A percentile compares a stretch with the other conserved stretches of the same genome.
phyloP scores from a whole-genome alignment of 441 rosid species.

The Rhodomyrtus psidioides region DNA sequence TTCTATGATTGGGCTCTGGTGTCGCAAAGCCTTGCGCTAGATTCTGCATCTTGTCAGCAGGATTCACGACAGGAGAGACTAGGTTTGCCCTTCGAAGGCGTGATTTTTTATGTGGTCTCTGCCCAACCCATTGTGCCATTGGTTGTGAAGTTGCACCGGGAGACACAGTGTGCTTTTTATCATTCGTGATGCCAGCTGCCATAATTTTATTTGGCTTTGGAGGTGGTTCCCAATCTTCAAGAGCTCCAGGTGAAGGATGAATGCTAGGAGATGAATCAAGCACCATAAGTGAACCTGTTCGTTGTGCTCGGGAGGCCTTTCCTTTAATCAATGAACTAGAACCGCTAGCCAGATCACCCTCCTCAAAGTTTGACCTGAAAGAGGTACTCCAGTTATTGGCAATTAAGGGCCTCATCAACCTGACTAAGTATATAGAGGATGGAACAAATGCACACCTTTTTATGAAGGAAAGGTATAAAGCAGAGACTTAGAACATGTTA shows the following conservation, averaged over 20 bases:
- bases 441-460: not conserved
- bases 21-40: not conserved
- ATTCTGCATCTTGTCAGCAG: not conserved
- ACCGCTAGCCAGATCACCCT: not conserved
- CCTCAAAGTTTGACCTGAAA: constrained; percentile 5
- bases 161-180: not conserved
- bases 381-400: not conserved
- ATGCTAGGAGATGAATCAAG: constrained; percentile 4
- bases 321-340: constrained; percentile 2
- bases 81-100: constrained; percentile 8
- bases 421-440: not conserved
- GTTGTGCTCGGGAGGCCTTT: constrained; percentile 1
- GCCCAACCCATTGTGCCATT: constrained; percentile 12
- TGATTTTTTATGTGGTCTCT: constrained; percentile 10
- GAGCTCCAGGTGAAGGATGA: not conserved
- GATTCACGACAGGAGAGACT: not conserved
- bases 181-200: not conserved
- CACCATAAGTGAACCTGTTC: not conserved
- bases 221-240: constrained; percentile 2
- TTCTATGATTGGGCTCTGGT: not conserved
- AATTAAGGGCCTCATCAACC: not conserved
- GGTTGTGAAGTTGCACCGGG: constrained; percentile 5
- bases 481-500: not conserved
- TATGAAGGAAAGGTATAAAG: not conserved
- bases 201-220: not conserved